Conservation (phyloP, 805 yeast species). For the Metschnikowia gruessii region DNA sequence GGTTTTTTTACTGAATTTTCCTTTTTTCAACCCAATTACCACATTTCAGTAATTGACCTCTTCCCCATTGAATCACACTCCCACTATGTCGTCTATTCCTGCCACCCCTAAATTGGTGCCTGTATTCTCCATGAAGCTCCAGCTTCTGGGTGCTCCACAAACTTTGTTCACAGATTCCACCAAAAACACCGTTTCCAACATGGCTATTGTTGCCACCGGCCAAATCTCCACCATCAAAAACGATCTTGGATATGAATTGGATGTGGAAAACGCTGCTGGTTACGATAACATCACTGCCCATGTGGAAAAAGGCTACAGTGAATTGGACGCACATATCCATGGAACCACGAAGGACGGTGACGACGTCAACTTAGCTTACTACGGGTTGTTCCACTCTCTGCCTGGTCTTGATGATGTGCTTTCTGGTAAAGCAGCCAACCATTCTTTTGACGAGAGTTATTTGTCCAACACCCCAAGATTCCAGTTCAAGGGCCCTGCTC, state of each 20-base stretch:
- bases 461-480: constrained; percentile 48
- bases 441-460: constrained; percentile 46
- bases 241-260: constrained; percentile 32
- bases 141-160: constrained; percentile 23
- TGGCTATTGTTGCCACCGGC: constrained; percentile 29
- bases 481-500: constrained; percentile 40
- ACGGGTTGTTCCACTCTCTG: constrained; percentile 46
- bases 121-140: constrained; percentile 30
- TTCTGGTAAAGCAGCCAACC: constrained; percentile 27
- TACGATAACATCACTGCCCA: constrained; percentile 46
- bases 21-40: no score
- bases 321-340: constrained; percentile 50
- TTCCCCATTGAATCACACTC: no score
- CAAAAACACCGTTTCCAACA: constrained; percentile 20
- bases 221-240: constrained; percentile 30
- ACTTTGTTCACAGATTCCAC: constrained; percentile 19
- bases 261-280: constrained; percentile 34
- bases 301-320: constrained; percentile 24
- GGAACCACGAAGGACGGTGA: constrained; percentile 45
- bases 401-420: constrained; percentile 38
- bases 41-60: no score
- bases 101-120: constrained; percentile 30
- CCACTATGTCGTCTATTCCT: constrained; percentile 17
- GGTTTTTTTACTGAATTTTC: no score
- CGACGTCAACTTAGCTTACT: constrained; percentile 43